Conservation (phyloP, 139 green algal genomes). For the Coelastrella sp. region DNA sequence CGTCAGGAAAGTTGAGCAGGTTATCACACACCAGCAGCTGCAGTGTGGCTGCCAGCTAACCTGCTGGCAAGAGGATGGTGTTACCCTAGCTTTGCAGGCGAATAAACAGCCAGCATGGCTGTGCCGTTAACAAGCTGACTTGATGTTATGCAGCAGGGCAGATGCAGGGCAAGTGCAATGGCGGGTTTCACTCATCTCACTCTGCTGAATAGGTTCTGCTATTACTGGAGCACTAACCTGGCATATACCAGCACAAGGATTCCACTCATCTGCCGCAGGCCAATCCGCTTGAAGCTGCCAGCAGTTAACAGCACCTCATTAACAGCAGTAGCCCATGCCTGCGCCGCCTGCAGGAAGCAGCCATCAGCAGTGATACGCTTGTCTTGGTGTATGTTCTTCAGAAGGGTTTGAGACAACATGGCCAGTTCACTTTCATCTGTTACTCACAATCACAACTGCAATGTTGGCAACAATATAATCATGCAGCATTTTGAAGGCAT, state of each 20-base stretch:
- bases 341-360: conserved; percentile 1
- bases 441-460: no score
- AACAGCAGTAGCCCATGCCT: conserved; percentile 60
- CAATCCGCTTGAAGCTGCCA: conserved; percentile 67
- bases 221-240: conserved; percentile 29
- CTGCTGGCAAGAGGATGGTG: no score
- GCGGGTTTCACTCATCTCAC: not conserved
- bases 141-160: no score
- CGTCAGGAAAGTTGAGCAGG: no score
- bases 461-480: no score
- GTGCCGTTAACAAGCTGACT: no score
- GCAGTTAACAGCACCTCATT: conserved; percentile 49
- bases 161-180: not conserved
- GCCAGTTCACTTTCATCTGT: no score
- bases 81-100: no score
- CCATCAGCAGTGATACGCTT: conserved; percentile 48
- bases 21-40: not conserved
- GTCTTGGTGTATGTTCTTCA: not conserved
- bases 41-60: not conserved
- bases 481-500: no score
- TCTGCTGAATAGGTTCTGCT: not conserved
- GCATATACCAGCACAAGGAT: conserved; percentile 84
- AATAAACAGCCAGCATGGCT: no score
- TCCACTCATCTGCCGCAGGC: conserved; percentile 88
- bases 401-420: not conserved